Conservation (phyloP, 1,284 basidiomycete genomes). For the Cutaneotrichosporon spelunceum region DNA sequence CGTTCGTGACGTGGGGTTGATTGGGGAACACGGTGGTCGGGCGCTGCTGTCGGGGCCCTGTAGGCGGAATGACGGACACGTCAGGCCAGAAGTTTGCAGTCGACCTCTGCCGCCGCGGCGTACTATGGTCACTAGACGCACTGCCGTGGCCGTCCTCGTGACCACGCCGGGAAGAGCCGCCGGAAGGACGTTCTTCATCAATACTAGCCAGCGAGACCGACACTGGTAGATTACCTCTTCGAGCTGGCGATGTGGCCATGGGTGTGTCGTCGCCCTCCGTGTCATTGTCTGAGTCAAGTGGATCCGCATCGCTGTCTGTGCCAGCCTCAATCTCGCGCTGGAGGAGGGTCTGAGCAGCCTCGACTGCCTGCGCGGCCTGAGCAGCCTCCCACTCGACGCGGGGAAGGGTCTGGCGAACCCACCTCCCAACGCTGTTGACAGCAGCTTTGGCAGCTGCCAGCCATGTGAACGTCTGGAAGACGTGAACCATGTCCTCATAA, state of each 20-base stretch:
- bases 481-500: conserved; percentile 88
- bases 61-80: conserved; percentile 3
- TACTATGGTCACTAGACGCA: neutral
- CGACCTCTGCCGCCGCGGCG: conserved; percentile 5
- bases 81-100: conserved; percentile 2
- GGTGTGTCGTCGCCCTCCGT: conserved; percentile 11
- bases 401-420: conserved; percentile 65
- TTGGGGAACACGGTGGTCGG: neutral
- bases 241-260: conserved; percentile 3
- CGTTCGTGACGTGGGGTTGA: neutral
- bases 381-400: conserved; percentile 49
- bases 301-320: conserved; percentile 9
- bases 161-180: conserved; percentile 16
- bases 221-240: neutral
- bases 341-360: neutral
- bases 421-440: conserved; percentile 62
- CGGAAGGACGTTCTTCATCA: conserved; percentile 6
- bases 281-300: neutral
- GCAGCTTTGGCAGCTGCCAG: conserved; percentile 68
- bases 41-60: neutral
- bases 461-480: conserved; percentile 86
- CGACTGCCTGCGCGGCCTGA: conserved; percentile 14
- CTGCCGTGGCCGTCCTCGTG: neutral
- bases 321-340: neutral
- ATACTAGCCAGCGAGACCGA: conserved; percentile 3